Percentiles rank a stretch among this genome's conserved stretches.
phyloP scores from a whole-genome alignment of 1,284 basidiomycete genomes.

The Coriolopsis trogii region DNA sequence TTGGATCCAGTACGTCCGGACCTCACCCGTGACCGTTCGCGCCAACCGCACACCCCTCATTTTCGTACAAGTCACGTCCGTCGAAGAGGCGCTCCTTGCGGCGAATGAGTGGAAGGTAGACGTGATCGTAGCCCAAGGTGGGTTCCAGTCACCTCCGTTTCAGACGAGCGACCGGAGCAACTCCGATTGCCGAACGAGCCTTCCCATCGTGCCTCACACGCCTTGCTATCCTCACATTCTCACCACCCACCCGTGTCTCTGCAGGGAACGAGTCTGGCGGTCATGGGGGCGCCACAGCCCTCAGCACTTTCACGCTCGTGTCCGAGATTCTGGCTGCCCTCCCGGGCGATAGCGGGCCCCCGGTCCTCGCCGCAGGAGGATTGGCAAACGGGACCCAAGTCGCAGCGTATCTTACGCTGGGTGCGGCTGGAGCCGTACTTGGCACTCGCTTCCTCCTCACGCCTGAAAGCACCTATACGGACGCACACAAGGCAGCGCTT shows the following conservation, averaged over 20 bases:
- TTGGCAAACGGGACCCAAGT: conserved; percentile 58
- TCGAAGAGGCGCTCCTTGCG: conserved; percentile 59
- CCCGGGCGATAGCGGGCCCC: conserved; percentile 43
- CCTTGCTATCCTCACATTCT: conserved; percentile 1
- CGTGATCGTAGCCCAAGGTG: conserved; percentile 78
- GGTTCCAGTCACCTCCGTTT: conserved; percentile 4
- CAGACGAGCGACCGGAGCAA: conserved; percentile 9
- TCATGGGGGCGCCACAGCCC: conserved; percentile 60
- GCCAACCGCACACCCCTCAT: conserved; percentile 50
- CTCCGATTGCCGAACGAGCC: conserved; percentile 10
- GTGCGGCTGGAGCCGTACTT: conserved; percentile 65
- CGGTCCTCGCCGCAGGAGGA: conserved; percentile 65
- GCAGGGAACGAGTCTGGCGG: conserved; percentile 77
- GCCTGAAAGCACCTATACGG: conserved; percentile 63
- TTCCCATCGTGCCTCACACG: background rate
- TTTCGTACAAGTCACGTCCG: conserved; percentile 64
- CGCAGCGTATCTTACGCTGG: conserved; percentile 65
- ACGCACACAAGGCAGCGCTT: conserved; percentile 58
- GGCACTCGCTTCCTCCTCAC: conserved; percentile 76
- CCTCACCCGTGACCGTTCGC: conserved; percentile 45
- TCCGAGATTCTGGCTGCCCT: conserved; percentile 54
- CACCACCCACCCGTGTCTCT: conserved; percentile 7
- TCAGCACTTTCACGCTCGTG: conserved; percentile 61
- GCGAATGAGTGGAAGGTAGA: conserved; percentile 65
- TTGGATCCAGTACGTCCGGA: conserved; percentile 65